phyloP scores from a whole-genome alignment of 495 filamentous ascomycete species.

The Aspergillus leporis region DNA sequence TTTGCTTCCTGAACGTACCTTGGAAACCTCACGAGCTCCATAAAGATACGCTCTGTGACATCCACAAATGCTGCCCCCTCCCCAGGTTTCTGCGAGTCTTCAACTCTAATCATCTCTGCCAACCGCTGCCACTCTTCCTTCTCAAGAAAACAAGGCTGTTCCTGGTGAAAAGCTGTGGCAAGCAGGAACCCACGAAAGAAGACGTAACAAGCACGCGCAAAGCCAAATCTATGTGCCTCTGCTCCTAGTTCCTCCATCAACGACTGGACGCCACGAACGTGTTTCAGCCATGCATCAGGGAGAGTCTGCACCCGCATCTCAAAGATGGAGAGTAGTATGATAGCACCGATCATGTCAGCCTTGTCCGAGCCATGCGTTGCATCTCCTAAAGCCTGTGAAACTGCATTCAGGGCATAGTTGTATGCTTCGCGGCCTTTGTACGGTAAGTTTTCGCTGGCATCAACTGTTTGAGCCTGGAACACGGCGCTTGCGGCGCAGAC shows the following conservation, averaged over 20 bases:
- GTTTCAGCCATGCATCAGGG: conserved; percentile 33
- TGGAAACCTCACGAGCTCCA: conserved; percentile 35
- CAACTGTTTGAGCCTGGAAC: background rate
- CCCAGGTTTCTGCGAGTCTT: conserved; percentile 28
- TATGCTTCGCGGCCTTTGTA: background rate
- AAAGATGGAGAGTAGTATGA: conserved; percentile 38
- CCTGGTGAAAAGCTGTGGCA: conserved; percentile 29
- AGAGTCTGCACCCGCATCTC: conserved; percentile 39
- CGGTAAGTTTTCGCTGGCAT: background rate
- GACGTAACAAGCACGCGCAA: conserved; percentile 31
- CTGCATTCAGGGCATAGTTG: background rate
- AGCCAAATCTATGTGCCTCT: conserved; percentile 19
- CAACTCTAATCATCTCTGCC: conserved; percentile 21
- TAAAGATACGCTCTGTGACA: conserved; percentile 26
- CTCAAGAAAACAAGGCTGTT: conserved; percentile 34
- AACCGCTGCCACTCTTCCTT: conserved; percentile 31
- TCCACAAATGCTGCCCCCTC: conserved; percentile 27
- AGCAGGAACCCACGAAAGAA: conserved; percentile 37
- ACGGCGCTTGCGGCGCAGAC: background rate
- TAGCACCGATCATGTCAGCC: conserved; percentile 32
- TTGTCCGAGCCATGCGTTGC: background rate
- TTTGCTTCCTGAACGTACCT: conserved; percentile 30
- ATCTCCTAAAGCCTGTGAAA: background rate
- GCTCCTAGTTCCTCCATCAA: conserved; percentile 33
- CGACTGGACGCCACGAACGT: conserved; percentile 30